These are phyloP conservation scores for Heliosperma pusillum DNA, from an alignment of 148 eudicot genomes.

Conservation along the genomic window DNA sequence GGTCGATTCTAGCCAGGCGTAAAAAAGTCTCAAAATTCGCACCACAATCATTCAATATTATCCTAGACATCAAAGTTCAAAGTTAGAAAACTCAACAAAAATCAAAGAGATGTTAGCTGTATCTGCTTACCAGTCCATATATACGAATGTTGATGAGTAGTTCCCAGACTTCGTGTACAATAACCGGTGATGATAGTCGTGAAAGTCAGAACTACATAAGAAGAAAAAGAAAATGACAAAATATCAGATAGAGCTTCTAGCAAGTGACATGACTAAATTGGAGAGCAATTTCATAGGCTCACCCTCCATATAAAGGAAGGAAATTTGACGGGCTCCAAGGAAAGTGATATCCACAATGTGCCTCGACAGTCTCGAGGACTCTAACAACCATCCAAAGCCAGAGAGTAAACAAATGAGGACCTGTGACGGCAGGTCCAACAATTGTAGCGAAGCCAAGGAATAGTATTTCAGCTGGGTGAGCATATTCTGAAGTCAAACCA, in stretches of 20 bases:
- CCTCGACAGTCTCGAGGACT: conserved; percentile 96
- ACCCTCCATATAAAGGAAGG: conserved; percentile 90
- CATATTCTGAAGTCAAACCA: conserved; percentile 97
- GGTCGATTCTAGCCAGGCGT: too few relatives aligned
- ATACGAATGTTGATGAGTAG: conserved; percentile 86
- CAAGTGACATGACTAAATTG: background rate
- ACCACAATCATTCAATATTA: too few relatives aligned
- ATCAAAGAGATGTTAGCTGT: background rate
- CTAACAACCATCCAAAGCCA: conserved; percentile 96
- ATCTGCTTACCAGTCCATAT: conserved; percentile 73
- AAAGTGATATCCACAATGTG: conserved; percentile 88
- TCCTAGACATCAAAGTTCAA: background rate
- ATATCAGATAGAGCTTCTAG: background rate
- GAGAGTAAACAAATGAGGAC: conserved; percentile 84
- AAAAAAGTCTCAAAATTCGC: too few relatives aligned
- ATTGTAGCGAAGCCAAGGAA: conserved; percentile 98
- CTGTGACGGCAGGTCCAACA: conserved; percentile 86
- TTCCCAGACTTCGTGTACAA: conserved; percentile 91
- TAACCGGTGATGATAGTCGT: conserved; percentile 92
- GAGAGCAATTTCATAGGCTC: conserved; percentile 22
- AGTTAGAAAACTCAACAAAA: background rate
- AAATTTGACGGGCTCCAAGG: conserved; percentile 95
- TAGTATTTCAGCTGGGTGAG: conserved; percentile 91
- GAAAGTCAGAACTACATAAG: conserved; percentile 80
- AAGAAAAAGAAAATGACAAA: conserved; percentile 12